Conservation (phyloP, 2,329 filamentous ascomycete genomes). For the Ophiostoma novo-ulmi region DNA sequence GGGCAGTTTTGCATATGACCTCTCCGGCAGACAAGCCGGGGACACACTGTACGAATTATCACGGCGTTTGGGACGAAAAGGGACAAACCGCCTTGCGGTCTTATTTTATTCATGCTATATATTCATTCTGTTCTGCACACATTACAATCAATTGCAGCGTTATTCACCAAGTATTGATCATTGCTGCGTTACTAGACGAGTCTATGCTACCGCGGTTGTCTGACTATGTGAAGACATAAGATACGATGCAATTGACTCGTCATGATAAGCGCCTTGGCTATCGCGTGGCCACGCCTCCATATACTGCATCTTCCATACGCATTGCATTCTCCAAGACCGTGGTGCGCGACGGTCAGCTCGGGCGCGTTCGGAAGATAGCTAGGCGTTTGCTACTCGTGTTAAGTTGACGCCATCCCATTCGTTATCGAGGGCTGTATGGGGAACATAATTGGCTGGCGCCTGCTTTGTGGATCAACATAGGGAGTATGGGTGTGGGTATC, state of each 20-base stretch:
- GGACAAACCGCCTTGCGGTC: background rate
- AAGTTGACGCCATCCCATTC: conserved; percentile 38
- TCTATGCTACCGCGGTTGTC: background rate
- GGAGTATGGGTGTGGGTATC: background rate
- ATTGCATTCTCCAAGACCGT: conserved; percentile 23
- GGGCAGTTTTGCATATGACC: background rate
- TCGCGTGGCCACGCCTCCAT: background rate
- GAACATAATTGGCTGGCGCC: conserved; percentile 17
- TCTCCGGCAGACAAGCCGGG: conserved; percentile 11
- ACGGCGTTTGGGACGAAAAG: conserved; percentile 17
- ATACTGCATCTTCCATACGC: conserved; percentile 4
- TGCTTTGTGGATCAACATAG: background rate
- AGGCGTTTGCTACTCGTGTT: conserved; percentile 36
- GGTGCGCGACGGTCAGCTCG: background rate
- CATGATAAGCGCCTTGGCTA: background rate
- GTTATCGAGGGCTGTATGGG: conserved; percentile 26
- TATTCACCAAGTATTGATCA: background rate
- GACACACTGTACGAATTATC: conserved; percentile 11
- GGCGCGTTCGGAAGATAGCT: conserved; percentile 16
- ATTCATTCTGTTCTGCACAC: background rate
- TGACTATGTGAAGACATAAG: background rate
- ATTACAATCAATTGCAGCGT: background rate
- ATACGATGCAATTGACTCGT: background rate
- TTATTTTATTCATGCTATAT: background rate
- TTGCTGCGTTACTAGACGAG: background rate